Evolutionary conservation across 192 early-diverging fungal genomes (phyloP).

Genomic region (Mortierella alpina): DNA sequence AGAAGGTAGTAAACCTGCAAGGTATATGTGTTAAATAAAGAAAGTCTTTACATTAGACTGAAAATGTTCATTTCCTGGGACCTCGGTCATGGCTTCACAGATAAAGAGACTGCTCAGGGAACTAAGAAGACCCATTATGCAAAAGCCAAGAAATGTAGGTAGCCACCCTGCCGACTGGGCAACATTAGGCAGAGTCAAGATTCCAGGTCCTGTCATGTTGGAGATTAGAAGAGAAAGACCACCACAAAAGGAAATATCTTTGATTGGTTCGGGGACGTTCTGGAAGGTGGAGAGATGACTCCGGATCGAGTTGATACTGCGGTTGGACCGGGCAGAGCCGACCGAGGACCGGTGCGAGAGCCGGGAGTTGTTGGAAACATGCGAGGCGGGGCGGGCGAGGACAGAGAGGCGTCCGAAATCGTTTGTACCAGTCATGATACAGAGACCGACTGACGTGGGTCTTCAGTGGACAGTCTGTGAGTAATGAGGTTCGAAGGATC

Average conservation of each 20-base stretch:
- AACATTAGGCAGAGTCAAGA: constrained; percentile 41
- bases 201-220: constrained; percentile 58
- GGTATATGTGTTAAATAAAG: too few relatives aligned
- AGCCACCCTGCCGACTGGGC: constrained; percentile 48
- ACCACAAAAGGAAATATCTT: constrained; percentile 59
- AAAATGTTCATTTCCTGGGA: constrained; percentile 77
- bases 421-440: too few relatives aligned
- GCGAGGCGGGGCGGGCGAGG: constrained; percentile 24
- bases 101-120: constrained; percentile 72
- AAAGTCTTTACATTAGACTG: constrained; percentile 59
- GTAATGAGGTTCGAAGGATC: too few relatives aligned
- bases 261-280: constrained; percentile 44
- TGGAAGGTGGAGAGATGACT: constrained; percentile 51
- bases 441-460: too few relatives aligned
- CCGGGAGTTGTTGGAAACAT: too few relatives aligned
- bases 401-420: too few relatives aligned
- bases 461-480: too few relatives aligned
- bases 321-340: constrained; percentile 30
- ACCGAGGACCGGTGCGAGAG: constrained; percentile 16
- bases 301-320: constrained; percentile 19
- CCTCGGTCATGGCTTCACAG: constrained; percentile 74
- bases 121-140: constrained; percentile 68
- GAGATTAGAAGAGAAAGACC: constrained; percentile 55
- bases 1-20: too few relatives aligned
- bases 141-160: constrained; percentile 62